These are phyloP conservation scores for Vigna radiata DNA, from an alignment of 306 rosid species.

Conservation along the genomic window DNA sequence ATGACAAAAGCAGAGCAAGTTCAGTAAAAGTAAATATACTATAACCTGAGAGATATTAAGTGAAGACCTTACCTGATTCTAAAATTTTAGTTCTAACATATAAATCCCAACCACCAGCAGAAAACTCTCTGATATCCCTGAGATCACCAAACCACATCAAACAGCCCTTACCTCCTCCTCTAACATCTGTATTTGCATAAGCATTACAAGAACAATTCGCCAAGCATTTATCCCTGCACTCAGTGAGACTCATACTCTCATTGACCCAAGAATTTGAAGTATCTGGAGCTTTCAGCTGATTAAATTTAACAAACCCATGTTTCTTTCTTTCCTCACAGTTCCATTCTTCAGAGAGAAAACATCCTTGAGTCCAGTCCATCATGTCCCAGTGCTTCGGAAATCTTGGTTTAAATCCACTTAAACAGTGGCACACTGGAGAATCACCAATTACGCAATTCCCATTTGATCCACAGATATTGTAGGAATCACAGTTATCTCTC, in stretches of 20 bases:
- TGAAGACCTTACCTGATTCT: conserved; percentile 42
- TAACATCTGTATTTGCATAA: conserved; percentile 52
- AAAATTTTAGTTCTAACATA: conserved; percentile 50
- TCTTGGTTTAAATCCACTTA: conserved; percentile 57
- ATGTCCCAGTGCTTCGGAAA: conserved; percentile 53
- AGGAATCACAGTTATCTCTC: conserved; percentile 57
- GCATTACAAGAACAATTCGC: conserved; percentile 67
- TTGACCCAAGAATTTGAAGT: conserved; percentile 55
- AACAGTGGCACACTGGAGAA: conserved; percentile 58
- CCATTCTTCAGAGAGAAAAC: conserved; percentile 40
- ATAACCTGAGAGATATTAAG: conserved; percentile 2
- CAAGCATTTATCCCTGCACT: conserved; percentile 58
- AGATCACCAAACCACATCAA: conserved; percentile 61
- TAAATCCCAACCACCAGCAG: conserved; percentile 42
- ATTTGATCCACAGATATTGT: conserved; percentile 55
- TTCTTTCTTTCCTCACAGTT: conserved; percentile 46
- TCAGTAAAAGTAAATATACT: not conserved
- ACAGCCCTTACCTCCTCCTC: conserved; percentile 68
- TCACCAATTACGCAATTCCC: conserved; percentile 49
- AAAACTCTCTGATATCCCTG: conserved; percentile 45
- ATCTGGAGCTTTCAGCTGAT: conserved; percentile 59
- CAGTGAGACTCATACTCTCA: conserved; percentile 48
- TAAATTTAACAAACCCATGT: conserved; percentile 49
- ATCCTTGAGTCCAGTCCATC: conserved; percentile 64
- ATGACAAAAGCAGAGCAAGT: conserved; percentile 9